Evolutionary conservation across 169 alveolate genomes (phyloP), one percentile per base, ranked within the genome.

Genomic region (Babesia sp.): DNA sequence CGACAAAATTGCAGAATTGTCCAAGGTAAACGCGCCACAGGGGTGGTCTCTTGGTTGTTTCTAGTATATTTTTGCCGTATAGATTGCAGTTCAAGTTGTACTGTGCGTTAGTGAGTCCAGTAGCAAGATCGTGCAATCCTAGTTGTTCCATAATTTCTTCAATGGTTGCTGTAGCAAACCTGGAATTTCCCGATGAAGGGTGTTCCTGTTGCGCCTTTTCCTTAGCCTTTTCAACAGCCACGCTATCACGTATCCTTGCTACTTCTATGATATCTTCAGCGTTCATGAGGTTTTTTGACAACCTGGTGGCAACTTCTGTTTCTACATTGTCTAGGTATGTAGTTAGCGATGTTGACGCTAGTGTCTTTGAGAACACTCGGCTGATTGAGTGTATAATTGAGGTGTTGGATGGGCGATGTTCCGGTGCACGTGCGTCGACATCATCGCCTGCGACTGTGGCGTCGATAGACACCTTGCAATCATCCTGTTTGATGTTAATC

Each of bases 1-100:
- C 94, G 33, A 94, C 97, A 6, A 92, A 90, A 36, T 92, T 90
- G 59, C 73, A 71, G 54, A 83, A 90, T 85, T 94, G 98, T 39
- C 90, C 79, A 48, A 93, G 70, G 75, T 91, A 94, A 16, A 93
- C 85, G 82, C 83, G 82, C 94, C 93, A 87, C 42, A 93, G 31
- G 22, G 98, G 94, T 3, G 84, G 93, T 56, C 71, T 88, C 29
- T 91, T 82, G 26, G 91, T 93, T 72, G 88, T 87, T 69, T 94
- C 94, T 58, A 94, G 86, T 57, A 76, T 71, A 68, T 94, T 94
- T 24, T 86, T 86, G 18, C 98, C 98, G 77, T 89, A 93, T 42
- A 85, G 70, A 55, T 82, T 91, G 22, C 90, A 72, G 71, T 91
- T 92, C 54, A 75, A 71, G 55, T 71, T 76, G 41, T 86, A 90